Evolutionary conservation across 2,329 filamentous ascomycete genomes (phyloP).

Genomic region (Alternaria sp.): DNA sequence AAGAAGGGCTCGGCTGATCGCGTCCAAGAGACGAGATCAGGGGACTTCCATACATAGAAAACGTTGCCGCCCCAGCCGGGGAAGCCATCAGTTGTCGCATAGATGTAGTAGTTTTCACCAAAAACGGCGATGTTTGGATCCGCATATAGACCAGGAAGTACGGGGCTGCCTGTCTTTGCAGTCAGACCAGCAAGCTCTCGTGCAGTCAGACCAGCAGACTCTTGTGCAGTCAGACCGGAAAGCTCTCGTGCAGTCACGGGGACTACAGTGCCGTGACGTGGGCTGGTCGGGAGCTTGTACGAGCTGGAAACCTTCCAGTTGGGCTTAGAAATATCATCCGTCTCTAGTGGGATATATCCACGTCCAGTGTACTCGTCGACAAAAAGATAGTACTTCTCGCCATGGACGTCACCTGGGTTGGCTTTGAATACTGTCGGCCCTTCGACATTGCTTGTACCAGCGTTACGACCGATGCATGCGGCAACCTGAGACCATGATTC

Average conservation of each 20-base stretch:
- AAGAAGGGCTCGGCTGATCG: slow-evolving; percentile 32
- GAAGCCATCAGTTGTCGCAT: slow-evolving; percentile 39
- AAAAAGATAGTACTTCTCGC: slow-evolving; percentile 64
- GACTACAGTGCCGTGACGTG: slow-evolving; percentile 64
- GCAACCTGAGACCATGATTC: slow-evolving; percentile 56
- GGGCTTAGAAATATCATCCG: slow-evolving; percentile 59
- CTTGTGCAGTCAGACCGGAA: slow-evolving; percentile 35
- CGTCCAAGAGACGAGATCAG: slow-evolving; percentile 37
- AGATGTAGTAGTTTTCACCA: slow-evolving; percentile 37
- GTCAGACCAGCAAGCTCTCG: slow-evolving; percentile 51
- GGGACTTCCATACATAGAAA: slow-evolving; percentile 40
- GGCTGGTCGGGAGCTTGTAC: slow-evolving; percentile 59
- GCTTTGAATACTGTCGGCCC: slow-evolving; percentile 63
- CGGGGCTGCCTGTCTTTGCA: slow-evolving; percentile 24
- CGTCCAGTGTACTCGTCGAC: slow-evolving; percentile 63
- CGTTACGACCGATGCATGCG: slow-evolving; percentile 61
- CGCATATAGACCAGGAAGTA: slow-evolving; percentile 36
- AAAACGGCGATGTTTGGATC: slow-evolving; percentile 42
- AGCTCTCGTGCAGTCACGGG: slow-evolving; percentile 60
- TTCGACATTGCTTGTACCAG: slow-evolving; percentile 60
- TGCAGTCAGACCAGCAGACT: slow-evolving; percentile 51
- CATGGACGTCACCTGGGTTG: slow-evolving; percentile 59
- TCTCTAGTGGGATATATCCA: slow-evolving; percentile 64
- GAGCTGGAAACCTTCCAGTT: slow-evolving; percentile 57
- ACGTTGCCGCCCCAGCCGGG: slow-evolving; percentile 37